These are phyloP conservation scores for Coffea humblotiana DNA, from an alignment of 305 asterid genomes.

Conservation along the genomic window DNA sequence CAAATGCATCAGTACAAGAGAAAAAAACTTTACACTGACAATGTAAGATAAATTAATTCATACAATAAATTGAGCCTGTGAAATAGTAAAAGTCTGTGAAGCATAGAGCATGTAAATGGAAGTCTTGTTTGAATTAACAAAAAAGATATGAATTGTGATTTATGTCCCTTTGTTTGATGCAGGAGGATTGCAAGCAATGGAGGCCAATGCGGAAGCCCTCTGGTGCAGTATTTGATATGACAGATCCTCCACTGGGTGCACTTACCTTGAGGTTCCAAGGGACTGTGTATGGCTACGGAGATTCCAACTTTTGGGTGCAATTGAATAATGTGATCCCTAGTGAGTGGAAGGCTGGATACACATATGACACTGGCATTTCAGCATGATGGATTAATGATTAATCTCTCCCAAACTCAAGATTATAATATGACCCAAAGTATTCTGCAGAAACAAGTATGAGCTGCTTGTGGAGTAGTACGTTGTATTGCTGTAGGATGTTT, in stretches of 20 bases:
- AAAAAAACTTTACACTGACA: too few relatives aligned
- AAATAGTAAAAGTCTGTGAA: too few relatives aligned
- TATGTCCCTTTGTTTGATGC: not conserved
- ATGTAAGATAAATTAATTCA: too few relatives aligned
- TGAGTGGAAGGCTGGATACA: slow-evolving; percentile 34
- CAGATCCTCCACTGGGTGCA: slow-evolving; percentile 29
- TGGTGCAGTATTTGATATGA: slow-evolving; percentile 29
- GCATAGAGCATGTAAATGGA: too few relatives aligned
- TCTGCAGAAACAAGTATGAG: not conserved
- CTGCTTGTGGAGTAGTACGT: not conserved
- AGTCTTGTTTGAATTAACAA: too few relatives aligned
- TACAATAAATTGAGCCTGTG: too few relatives aligned
- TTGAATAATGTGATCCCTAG: slow-evolving; percentile 23
- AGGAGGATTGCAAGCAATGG: slow-evolving; percentile 39
- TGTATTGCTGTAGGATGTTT: not conserved
- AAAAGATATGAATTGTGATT: not conserved
- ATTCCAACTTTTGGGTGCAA: slow-evolving; percentile 23
- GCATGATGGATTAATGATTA: not conserved
- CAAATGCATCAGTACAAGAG: too few relatives aligned
- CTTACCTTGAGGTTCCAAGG: slow-evolving; percentile 28
- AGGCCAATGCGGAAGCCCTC: slow-evolving; percentile 28
- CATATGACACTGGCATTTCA: slow-evolving; percentile 33
- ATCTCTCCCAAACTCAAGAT: not conserved
- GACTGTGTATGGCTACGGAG: slow-evolving; percentile 13
- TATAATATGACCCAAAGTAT: too few relatives aligned